Evolutionary conservation across 768 basidiomycete genomes (phyloP), one percentile per base, ranked within the genome.

Genomic region (Fibroporia radiculosa): DNA sequence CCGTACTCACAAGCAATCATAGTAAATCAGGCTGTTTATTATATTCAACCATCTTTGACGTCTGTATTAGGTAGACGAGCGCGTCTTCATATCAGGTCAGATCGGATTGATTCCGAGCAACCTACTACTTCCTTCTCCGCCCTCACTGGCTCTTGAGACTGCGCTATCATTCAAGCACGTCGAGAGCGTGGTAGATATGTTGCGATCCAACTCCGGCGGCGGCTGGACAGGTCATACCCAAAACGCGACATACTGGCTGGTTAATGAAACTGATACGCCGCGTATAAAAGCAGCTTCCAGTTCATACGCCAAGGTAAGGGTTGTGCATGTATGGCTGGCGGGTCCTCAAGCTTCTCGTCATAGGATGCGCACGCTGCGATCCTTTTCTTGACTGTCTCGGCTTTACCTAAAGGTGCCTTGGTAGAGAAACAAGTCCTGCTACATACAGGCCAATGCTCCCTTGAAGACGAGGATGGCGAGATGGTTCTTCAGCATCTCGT

Each of bases 1-100:
- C 96, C 96, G 3, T 99, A 99, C 63, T 96, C 92, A 3, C 96
- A 99, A 65, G 86, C 91, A 1, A 77, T 97, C 51, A 70, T 73
- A 41, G 95, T 93, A 42, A 55, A 80, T 66, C 42, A 33, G 40
- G 29, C 16, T 5, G 40, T 36, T 36, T 7, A 18, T 19, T 7
- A 36, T 18, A 31, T 31, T 8, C 11, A 10, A 51, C 33, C 29
- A 27, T 47, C 26, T 24, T 5, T 6, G 6, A 33, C 6, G 16
- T 23, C 38, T 18, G 19, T 20, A 14, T 6, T 53, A 95, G 92
- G 80, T 75, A 35, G 78, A 75, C 51, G 76, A 84, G 41, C 77
- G 77, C 4, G 66, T 92, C n/a, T 91, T 89, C 53, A 70, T 98
- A 45, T 96, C 96, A 1, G 96, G 96, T 3, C 96, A 99, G 60